Percentiles rank a stretch among this genome's conserved stretches.
phyloP scores from a whole-genome alignment of 148 eudicot species.

The Rhododendron ovatum region DNA sequence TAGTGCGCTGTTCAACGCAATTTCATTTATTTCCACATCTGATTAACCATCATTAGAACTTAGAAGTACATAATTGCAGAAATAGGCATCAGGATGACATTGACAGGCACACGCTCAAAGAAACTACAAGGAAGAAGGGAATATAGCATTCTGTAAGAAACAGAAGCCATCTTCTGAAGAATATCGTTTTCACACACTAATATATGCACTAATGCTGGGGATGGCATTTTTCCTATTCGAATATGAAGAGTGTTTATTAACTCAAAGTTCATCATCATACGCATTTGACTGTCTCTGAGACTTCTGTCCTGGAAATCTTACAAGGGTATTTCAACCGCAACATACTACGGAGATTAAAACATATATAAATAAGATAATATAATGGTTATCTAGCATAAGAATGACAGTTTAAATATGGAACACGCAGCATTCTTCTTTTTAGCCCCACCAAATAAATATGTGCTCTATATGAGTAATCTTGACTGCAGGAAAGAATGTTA shows the following conservation, averaged over 20 bases:
- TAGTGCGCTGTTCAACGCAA: background rate
- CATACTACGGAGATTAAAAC: background rate
- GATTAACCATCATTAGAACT: background rate
- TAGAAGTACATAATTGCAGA: background rate
- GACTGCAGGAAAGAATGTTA: slow-evolving; percentile 26
- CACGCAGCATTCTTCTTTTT: background rate
- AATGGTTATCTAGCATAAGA: background rate
- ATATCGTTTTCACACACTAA: background rate
- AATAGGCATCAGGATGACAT: background rate
- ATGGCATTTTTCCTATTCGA: background rate
- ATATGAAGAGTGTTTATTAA: background rate
- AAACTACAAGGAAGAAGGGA: background rate
- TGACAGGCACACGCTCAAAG: background rate
- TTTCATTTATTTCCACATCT: slow-evolving; percentile 1
- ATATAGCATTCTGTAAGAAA: background rate
- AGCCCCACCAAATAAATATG: background rate
- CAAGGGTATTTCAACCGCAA: background rate
- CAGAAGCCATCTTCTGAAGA: background rate
- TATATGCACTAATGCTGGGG: background rate
- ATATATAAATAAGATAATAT: background rate
- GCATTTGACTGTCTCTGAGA: background rate
- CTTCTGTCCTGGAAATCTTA: background rate
- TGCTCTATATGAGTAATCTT: slow-evolving; percentile 7
- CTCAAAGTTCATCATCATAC: background rate
- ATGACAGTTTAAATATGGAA: background rate